phyloP scores from a whole-genome alignment of 2,329 filamentous ascomycete genomes.

The Cladosporium halotolerans region DNA sequence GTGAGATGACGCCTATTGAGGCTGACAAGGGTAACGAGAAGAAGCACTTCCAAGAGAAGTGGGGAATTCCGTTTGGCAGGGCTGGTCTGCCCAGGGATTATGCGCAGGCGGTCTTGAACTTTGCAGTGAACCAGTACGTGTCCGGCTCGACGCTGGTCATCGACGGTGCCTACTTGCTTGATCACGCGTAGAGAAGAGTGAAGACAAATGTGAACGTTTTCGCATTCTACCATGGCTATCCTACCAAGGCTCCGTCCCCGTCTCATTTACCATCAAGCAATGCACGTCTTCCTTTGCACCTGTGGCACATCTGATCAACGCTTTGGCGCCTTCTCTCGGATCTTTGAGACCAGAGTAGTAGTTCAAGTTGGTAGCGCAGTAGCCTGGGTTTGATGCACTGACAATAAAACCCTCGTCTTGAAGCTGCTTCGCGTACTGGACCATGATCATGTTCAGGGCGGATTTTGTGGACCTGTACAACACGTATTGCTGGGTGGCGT shows the following conservation, averaged over 20 bases:
- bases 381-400: constrained; percentile 18
- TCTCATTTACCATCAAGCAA: constrained; percentile 19
- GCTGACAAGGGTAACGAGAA: constrained; percentile 48
- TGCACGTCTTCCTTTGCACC: constrained; percentile 24
- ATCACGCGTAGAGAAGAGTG: constrained; percentile 19
- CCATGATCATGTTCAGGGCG: constrained; percentile 42
- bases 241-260: constrained; percentile 22
- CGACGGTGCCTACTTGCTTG: constrained; percentile 55
- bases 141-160: constrained; percentile 58
- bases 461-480: constrained; percentile 37
- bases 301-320: constrained; percentile 18
- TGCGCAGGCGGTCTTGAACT: constrained; percentile 51
- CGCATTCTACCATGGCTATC: neutral
- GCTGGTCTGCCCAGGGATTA: constrained; percentile 36
- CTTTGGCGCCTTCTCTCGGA: constrained; percentile 26
- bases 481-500: constrained; percentile 7
- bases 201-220: neutral
- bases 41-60: constrained; percentile 31
- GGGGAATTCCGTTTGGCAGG: constrained; percentile 35
- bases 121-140: constrained; percentile 53
- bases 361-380: constrained; percentile 22
- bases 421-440: constrained; percentile 37
- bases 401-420: constrained; percentile 39
- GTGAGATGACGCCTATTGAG: constrained; percentile 50
- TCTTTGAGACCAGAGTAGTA: constrained; percentile 20